A percentile compares a stretch with the other conserved stretches of the same genome.
These are phyloP conservation scores for Hordeum pubiflorum DNA, from an alignment of 202 grass and related monocot species.

Conservation along the genomic window DNA sequence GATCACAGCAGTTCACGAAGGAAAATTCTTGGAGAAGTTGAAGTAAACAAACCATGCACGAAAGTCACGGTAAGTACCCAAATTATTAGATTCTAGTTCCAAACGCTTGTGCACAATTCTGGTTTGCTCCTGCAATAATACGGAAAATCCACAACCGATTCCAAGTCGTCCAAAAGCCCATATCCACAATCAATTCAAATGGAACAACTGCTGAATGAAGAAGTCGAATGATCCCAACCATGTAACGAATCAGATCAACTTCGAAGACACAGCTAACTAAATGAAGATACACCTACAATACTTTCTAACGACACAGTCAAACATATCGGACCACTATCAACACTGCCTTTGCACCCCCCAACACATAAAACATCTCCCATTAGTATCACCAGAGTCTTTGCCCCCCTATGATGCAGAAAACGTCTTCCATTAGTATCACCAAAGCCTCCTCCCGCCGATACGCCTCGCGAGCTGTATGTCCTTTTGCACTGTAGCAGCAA, in stretches of 20 bases:
- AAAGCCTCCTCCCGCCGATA: conserved; percentile 44
- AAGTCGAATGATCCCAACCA: neutral
- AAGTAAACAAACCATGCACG: no score
- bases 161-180: neutral
- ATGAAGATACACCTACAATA: conserved; percentile 20
- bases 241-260: neutral
- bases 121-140: no score
- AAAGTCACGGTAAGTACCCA: no score
- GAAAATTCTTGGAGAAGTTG: no score
- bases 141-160: no score
- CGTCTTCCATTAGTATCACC: conserved; percentile 18
- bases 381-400: conserved; percentile 33
- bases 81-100: no score
- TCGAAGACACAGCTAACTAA: neutral
- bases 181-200: neutral
- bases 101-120: no score
- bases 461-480: conserved; percentile 82
- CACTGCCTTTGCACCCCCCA: neutral
- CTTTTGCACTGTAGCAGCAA: conserved; percentile 56
- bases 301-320: neutral
- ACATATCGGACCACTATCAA: neutral
- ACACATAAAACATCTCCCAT: neutral
- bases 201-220: neutral
- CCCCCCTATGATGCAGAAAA: conserved; percentile 20
- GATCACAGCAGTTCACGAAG: no score